Percentiles rank a stretch among this genome's conserved stretches.
Evolutionary conservation across 2,329 filamentous ascomycete genomes (phyloP).

Genomic region (Fusarium oxysporum): DNA sequence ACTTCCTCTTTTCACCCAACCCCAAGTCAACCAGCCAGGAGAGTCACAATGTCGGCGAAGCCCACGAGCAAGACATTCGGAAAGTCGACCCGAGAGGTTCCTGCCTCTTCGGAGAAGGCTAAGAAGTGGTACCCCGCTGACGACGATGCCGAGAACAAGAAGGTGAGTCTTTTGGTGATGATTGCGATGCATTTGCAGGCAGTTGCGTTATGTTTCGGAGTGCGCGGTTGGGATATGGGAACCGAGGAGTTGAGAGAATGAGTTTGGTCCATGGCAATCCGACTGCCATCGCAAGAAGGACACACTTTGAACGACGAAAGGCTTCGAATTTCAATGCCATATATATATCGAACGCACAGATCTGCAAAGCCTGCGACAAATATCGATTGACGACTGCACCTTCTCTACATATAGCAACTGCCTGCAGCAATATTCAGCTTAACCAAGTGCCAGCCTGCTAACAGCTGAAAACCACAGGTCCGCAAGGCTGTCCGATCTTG

Average conservation of each 20-base stretch:
- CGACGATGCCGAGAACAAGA: slow-evolving; percentile 88
- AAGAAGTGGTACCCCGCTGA: slow-evolving; percentile 99
- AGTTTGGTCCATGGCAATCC: slow-evolving; percentile 16
- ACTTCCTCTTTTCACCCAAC: slow-evolving; percentile 51
- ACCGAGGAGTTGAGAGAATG: slow-evolving; percentile 22
- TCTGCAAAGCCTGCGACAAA: slow-evolving; percentile 13
- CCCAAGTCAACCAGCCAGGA: slow-evolving; percentile 56
- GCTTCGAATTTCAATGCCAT: slow-evolving; percentile 29
- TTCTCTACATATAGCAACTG: slow-evolving; percentile 1
- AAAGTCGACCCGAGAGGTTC: slow-evolving; percentile 93
- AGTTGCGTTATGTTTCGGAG: slow-evolving; percentile 16
- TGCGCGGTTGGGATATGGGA: slow-evolving; percentile 20
- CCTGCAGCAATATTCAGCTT: slow-evolving; percentile 10
- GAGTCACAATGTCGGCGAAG: slow-evolving; percentile 79
- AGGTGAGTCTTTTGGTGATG: slow-evolving; percentile 76
- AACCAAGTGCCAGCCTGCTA: slow-evolving; percentile 41
- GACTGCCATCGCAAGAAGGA: slow-evolving; percentile 19
- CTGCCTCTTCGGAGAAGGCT: slow-evolving; percentile 88
- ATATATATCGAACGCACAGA: slow-evolving; percentile 32
- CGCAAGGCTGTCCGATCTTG: slow-evolving; percentile 93
- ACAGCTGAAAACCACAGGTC: slow-evolving; percentile 69
- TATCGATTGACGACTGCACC: slow-evolving; percentile 31
- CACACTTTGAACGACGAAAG: slow-evolving; percentile 13
- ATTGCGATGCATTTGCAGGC: slow-evolving; percentile 38
- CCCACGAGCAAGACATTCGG: slow-evolving; percentile 93